These are phyloP conservation scores for Phoenix dactylifera DNA, from an alignment of 176 grass and related monocot species.

Conservation along the genomic window DNA sequence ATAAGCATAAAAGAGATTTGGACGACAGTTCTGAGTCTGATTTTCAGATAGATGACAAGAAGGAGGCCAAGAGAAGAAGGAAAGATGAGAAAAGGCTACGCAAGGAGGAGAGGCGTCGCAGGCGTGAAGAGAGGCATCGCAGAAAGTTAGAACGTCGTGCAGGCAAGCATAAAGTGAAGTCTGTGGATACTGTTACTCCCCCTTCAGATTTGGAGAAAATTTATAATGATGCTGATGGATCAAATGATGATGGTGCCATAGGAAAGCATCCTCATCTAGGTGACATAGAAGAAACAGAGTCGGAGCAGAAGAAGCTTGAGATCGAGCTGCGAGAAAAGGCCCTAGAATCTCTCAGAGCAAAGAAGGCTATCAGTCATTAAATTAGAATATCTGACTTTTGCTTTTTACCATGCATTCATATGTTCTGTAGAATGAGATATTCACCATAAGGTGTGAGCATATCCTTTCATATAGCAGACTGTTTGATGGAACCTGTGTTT, in stretches of 20 bases:
- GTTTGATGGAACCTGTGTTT: constrained; percentile 57
- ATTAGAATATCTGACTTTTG: background rate
- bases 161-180: constrained; percentile 41
- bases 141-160: constrained; percentile 44
- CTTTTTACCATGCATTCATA: too few species aligned
- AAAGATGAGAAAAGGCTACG: constrained; percentile 63
- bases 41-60: constrained; percentile 38
- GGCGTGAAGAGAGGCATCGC: constrained; percentile 55
- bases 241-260: constrained; percentile 30
- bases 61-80: constrained; percentile 53
- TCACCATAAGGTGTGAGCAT: background rate
- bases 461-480: constrained; percentile 24
- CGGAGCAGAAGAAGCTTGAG: constrained; percentile 71
- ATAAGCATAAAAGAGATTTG: constrained; percentile 56
- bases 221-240: constrained; percentile 13
- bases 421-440: background rate
- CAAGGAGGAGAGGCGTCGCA: constrained; percentile 74
- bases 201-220: constrained; percentile 47
- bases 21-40: constrained; percentile 51
- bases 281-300: constrained; percentile 27
- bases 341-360: constrained; percentile 69
- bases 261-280: constrained; percentile 25
- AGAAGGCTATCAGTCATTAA: constrained; percentile 55
- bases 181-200: constrained; percentile 12
- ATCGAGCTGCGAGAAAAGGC: constrained; percentile 79